phyloP scores from a whole-genome alignment of 2,329 filamentous ascomycete genomes.

The Xylariaceae sp. region DNA sequence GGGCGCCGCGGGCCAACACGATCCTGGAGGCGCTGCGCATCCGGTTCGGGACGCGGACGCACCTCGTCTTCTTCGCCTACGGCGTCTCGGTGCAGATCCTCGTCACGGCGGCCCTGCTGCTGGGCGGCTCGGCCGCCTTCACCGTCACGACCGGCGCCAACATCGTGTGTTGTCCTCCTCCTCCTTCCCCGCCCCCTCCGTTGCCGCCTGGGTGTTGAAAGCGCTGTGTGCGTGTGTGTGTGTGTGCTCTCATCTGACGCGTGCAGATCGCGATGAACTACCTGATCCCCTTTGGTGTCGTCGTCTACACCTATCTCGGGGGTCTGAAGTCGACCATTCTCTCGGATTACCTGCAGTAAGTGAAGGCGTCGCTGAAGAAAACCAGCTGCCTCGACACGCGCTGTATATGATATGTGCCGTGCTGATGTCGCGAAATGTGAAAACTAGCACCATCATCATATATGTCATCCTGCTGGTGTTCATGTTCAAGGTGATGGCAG shows the following conservation, averaged over 20 bases:
- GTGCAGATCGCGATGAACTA: constrained; percentile 8
- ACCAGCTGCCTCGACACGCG: not conserved
- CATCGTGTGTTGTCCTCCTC: constrained; percentile 2
- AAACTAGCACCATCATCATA: constrained; percentile 5
- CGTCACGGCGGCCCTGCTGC: constrained; percentile 6
- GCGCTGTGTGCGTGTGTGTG: no score
- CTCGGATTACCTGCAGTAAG: constrained; percentile 6
- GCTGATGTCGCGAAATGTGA: no score
- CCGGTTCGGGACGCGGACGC: constrained; percentile 6
- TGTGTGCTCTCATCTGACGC: no score
- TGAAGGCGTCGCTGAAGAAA: not conserved
- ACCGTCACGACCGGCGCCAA: constrained; percentile 7
- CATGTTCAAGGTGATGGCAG: constrained; percentile 59
- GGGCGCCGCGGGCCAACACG: constrained; percentile 7
- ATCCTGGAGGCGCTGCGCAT: constrained; percentile 7
- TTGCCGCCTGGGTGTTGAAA: no score
- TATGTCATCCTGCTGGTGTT: constrained; percentile 53
- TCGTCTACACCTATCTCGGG: constrained; percentile 7
- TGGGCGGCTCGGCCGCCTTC: constrained; percentile 7
- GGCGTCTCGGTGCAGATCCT: constrained; percentile 6
- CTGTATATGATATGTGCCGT: no score
- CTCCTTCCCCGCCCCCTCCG: no score
- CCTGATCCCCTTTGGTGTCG: constrained; percentile 5
- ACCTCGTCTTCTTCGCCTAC: constrained; percentile 7
- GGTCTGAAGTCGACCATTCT: constrained; percentile 7